Evolutionary conservation across 768 basidiomycete genomes (phyloP).

Genomic region (Coprinopsis strossmayeri): DNA sequence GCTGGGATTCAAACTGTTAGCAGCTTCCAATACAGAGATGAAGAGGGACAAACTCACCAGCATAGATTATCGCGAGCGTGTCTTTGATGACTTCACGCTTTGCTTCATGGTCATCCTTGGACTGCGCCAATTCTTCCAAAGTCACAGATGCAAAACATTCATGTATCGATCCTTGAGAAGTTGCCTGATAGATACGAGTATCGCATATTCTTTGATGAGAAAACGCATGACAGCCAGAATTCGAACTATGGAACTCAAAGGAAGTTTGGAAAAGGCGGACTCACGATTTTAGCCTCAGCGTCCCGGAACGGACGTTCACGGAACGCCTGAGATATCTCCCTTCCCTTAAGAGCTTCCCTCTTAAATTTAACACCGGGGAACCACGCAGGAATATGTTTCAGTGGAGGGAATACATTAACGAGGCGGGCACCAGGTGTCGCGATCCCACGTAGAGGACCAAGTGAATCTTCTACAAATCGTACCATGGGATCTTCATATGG

Average conservation of each 20-base stretch:
- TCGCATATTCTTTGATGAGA: not conserved
- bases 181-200: not conserved
- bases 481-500: slow-evolving; percentile 4
- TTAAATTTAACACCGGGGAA: slow-evolving; percentile 31
- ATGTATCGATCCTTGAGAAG: too few species aligned
- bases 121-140: not conserved
- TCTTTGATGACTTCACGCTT: slow-evolving; percentile 12
- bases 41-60: not conserved
- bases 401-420: slow-evolving; percentile 22
- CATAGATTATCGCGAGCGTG: not conserved
- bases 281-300: not conserved
- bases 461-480: not conserved
- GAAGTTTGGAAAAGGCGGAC: too few species aligned
- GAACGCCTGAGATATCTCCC: slow-evolving; percentile 14
- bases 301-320: slow-evolving; percentile 16
- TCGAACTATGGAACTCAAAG: not conserved
- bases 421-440: slow-evolving; percentile 22
- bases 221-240: too few species aligned
- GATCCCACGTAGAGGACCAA: slow-evolving; percentile 2
- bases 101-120: slow-evolving; percentile 9
- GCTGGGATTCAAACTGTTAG: not conserved
- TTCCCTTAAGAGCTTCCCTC: slow-evolving; percentile 23
- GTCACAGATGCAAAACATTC: not conserved
- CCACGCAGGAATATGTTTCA: slow-evolving; percentile 30
- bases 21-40: not conserved